Evolutionary conservation across 1,139 yeast genomes (phyloP).

Genomic region (Petasospora rhodanensis): DNA sequence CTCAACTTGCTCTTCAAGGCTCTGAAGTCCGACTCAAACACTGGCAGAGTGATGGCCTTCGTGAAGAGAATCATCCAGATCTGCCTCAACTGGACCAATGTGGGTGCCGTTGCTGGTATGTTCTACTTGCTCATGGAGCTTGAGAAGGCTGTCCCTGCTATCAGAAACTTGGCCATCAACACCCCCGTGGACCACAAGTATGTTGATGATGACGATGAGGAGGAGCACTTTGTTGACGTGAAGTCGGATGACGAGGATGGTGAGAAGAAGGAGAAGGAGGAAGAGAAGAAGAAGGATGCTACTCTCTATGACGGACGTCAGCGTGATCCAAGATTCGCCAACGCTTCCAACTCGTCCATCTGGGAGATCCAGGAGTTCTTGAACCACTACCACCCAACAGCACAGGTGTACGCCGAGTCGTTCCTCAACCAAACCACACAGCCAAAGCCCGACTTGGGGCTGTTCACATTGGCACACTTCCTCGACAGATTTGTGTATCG

Average conservation of each 20-base stretch:
- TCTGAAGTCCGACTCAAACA: constrained; percentile 64
- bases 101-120: constrained; percentile 92
- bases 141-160: constrained; percentile 45
- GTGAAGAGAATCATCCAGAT: constrained; percentile 87
- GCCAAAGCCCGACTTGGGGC: constrained; percentile 80
- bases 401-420: constrained; percentile 72
- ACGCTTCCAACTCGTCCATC: constrained; percentile 73
- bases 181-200: constrained; percentile 35
- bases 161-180: constrained; percentile 45
- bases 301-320: constrained; percentile 74
- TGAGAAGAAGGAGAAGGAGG: constrained; percentile 5
- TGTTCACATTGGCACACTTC: constrained; percentile 84
- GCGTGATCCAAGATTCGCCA: constrained; percentile 86
- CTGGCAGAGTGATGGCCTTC: constrained; percentile 75
- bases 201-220: constrained; percentile 29
- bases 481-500: constrained; percentile 93
- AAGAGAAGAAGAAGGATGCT: constrained; percentile 12
- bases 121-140: constrained; percentile 71
- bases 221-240: constrained; percentile 23
- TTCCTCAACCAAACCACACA: constrained; percentile 42
- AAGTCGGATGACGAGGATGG: constrained; percentile 19
- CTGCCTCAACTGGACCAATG: constrained; percentile 78
- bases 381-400: constrained; percentile 89
- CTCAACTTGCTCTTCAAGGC: constrained; percentile 82
- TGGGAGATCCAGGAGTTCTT: constrained; percentile 82